Base-by-base conservation (phyloP, 2,329 filamentous ascomycete genomes). In the Sclerotinia minor region DNA sequence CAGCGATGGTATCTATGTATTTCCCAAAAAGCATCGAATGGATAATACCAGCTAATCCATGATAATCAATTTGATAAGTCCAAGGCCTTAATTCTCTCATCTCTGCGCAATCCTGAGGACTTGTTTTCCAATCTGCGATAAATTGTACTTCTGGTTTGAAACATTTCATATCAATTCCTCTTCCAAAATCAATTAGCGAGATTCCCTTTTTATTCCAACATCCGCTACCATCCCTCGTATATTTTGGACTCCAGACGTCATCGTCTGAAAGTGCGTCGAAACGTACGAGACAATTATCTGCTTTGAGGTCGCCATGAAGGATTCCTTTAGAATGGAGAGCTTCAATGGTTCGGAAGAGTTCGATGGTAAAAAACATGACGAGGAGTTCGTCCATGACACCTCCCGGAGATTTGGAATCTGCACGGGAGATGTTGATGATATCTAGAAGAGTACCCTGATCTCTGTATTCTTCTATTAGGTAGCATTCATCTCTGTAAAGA, bases 61-160 rank as follows among this genome's bases (percentile, higher is more conserved):
- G 92, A 75, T 98, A 96, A 81, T 99, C 95, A 72, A 97, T 92
- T 78, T 99, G 95, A 82, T 93, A 97, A 1, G 94, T 98, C 95
- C 95, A 99, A 0, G 94, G 93, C 0, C 94, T 86, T 67, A 92
- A 86, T 80, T 99, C 94, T 58, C 94, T 90, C 86, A 98, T 97
- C 82, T 99, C 95, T 24, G 92, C 90, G 79, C 95, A 99, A 79
- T 99, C 95, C 64, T 92, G 89, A 32, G 90, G 85, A 21, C 86
- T 87, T 0, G 92, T 93, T 79, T 95, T 91, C 95, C 95, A 99
- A 80, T 99, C 95, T 0, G 94, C 95, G 69, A 98, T 87, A 82
- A 99, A 99, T 72, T 89, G 89, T 15, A 94, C 92, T 53, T 89
- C 85, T 0, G 89, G 83, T 3, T 80, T 79, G 81, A 98, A 99